Conservation (phyloP, 176 grass and related monocot genomes). For the Avena sativa region DNA sequence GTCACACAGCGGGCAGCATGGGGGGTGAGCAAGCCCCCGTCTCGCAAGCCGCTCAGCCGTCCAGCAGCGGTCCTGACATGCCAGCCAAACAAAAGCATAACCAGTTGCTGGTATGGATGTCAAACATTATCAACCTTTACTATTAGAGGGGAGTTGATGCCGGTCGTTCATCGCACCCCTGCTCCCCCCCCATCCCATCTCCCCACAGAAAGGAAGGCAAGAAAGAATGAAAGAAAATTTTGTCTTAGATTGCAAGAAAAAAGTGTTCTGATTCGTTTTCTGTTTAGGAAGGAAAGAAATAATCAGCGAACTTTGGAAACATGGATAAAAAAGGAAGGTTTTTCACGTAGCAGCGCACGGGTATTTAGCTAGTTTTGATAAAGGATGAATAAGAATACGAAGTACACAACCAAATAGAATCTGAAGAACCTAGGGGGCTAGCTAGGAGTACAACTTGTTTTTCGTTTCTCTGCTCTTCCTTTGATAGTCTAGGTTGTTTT, state of each 20-base stretch:
- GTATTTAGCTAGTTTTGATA: neutral
- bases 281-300: neutral
- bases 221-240: neutral
- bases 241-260: neutral
- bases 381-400: neutral
- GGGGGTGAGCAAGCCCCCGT: too few relatives aligned
- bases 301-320: neutral
- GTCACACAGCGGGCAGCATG: too few relatives aligned
- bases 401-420: neutral
- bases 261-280: neutral
- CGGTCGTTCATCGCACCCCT: neutral
- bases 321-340: neutral
- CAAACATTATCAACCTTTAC: conserved; percentile 9
- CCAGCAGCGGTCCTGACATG: too few relatives aligned
- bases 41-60: too few relatives aligned
- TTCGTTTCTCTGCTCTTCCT: neutral
- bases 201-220: neutral
- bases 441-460: neutral
- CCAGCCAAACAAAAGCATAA: neutral
- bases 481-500: neutral
- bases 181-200: neutral
- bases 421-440: too few relatives aligned
- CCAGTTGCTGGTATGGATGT: conserved; percentile 13
- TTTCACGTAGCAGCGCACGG: neutral
- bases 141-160: neutral